Base-by-base conservation (phyloP, 805 yeast genomes). In the Sugiyamaella lignohabitans region DNA sequence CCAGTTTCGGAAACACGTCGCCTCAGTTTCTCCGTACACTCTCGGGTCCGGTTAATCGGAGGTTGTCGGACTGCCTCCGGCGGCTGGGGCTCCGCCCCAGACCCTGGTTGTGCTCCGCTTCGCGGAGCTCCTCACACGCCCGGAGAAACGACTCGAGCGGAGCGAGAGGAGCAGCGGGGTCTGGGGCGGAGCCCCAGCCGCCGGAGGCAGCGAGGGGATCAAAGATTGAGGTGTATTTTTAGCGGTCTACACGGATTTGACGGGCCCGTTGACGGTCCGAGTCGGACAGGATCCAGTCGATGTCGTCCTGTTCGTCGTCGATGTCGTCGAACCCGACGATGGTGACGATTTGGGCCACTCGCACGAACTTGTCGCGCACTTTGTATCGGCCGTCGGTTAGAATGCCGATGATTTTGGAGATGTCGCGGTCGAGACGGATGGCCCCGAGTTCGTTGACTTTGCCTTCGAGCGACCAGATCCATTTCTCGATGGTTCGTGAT, bases 401-500 rank as follows among this genome's bases (percentile, higher is more conserved):
- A 48, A 82, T 83, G 39, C 81, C 75, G 43, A 93, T 84, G 29
- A 91, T 73, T 22, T 77, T 71, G 40, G 88, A 78, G 19, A 88
- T 67, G 59, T 89, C 96, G 49, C 85, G 78, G 53, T 93, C 98
- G 42, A 93, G 68, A 53, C 81, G 84, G 17, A 87, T 73, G 0
- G 94, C 80, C 1, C 97, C 98, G 36, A 85, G 65, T 55, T 85
- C 94, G 59, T 86, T 88, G 50, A 87, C 78, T 53, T 77, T 79
- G 44, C 78, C 76, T 41, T 82, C 76, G 40, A 85, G 69, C 2
- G 71, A 54, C 79, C 91, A 77, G 23, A 91, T 68, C 55, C 80
- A 80, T 51, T 76, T 73, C 58, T 87, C 95, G 2, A 87, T 57
- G 16, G 75, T 55, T 18, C 67, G 67, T 1, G 87, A 79, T 21